A percentile compares a stretch with the other conserved stretches of the same genome.
Evolutionary conservation across 2,329 filamentous ascomycete species (phyloP).

Genomic region (Allantophomopsis cytisporea): DNA sequence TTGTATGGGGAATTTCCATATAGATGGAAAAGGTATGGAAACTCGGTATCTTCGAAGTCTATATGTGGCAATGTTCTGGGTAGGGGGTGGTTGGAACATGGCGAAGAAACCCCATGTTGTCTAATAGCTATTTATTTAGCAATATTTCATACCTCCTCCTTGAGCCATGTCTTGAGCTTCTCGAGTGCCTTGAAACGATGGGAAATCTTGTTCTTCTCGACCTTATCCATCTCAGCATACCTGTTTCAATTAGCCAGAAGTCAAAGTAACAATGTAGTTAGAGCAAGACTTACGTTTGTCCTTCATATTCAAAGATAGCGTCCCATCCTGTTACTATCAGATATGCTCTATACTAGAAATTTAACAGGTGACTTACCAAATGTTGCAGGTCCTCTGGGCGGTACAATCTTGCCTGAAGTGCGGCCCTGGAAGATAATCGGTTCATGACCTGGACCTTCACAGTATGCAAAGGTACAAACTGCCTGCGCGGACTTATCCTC

Average conservation of each 20-base stretch:
- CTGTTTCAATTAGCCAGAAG: conserved; percentile 25
- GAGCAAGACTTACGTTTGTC: conserved; percentile 43
- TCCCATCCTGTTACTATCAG: conserved; percentile 65
- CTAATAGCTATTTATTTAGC: background rate
- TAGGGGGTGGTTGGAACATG: too few species aligned
- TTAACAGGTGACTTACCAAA: conserved; percentile 53
- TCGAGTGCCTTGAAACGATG: conserved; percentile 79
- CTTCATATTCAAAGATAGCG: conserved; percentile 86
- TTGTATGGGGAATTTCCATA: too few species aligned
- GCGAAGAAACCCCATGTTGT: too few species aligned
- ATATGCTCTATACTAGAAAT: too few species aligned
- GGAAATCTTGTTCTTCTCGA: conserved; percentile 80
- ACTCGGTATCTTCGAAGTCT: conserved; percentile 1
- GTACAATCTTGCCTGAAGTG: conserved; percentile 75
- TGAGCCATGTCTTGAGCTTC: conserved; percentile 74
- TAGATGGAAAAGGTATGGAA: too few species aligned
- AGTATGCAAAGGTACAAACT: conserved; percentile 93
- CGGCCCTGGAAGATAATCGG: conserved; percentile 84
- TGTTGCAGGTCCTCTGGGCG: conserved; percentile 60
- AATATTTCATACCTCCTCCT: conserved; percentile 7
- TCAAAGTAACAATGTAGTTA: background rate
- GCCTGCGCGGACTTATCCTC: conserved; percentile 85
- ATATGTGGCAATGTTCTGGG: conserved; percentile 1
- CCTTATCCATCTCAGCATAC: conserved; percentile 89
- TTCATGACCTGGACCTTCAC: conserved; percentile 68